Evolutionary conservation across 495 filamentous ascomycete species (phyloP).

Genomic region (Penicillium lagena): DNA sequence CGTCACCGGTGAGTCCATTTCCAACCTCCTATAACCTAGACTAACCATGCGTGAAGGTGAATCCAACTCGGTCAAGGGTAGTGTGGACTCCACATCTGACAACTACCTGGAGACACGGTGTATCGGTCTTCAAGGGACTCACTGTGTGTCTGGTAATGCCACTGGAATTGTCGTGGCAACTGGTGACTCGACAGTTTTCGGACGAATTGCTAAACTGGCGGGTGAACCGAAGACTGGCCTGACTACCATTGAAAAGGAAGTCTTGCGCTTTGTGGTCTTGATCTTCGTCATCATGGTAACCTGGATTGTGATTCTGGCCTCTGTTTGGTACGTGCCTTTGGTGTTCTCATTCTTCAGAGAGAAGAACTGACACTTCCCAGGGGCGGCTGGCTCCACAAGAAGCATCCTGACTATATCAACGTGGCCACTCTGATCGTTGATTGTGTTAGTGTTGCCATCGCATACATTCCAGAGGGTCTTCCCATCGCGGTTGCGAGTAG

Average conservation of each 20-base stretch:
- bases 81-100: constrained; percentile 50
- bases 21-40: no score
- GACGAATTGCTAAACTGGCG: constrained; percentile 58
- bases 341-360: no score
- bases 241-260: constrained; percentile 57
- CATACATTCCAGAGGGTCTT: constrained; percentile 64
- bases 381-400: constrained; percentile 53
- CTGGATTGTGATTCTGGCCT: constrained; percentile 47
- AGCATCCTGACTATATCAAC: constrained; percentile 57
- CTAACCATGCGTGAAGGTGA: constrained; percentile 35
- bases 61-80: constrained; percentile 49
- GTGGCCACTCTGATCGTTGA: constrained; percentile 57
- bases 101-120: constrained; percentile 70
- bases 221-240: constrained; percentile 50
- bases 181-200: constrained; percentile 55
- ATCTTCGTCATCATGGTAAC: constrained; percentile 50
- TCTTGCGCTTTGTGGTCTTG: constrained; percentile 57
- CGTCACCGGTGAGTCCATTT: constrained; percentile 44
- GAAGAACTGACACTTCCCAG: constrained; percentile 13
- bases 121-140: constrained; percentile 62
- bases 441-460: constrained; percentile 58
- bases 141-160: constrained; percentile 54
- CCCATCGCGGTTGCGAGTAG: constrained; percentile 56
- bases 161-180: constrained; percentile 53
- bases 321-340: constrained; percentile 44